Evolutionary conservation across 441 rosid species (phyloP).

Genomic region (Arabidopsis lyrata): DNA sequence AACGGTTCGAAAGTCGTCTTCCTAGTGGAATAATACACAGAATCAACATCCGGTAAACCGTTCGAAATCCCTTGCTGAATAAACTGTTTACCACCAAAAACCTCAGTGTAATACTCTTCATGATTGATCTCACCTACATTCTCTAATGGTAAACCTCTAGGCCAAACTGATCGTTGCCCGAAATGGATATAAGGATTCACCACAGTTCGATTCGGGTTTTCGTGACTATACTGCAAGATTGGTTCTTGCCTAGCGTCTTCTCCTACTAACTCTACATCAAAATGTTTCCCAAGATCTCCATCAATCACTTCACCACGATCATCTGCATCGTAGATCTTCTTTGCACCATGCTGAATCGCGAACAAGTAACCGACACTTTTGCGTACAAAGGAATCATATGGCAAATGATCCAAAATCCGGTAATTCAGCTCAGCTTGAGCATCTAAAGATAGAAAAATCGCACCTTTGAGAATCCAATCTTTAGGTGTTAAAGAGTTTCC

Average conservation of each 20-base stretch:
- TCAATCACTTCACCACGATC: constrained; percentile 89
- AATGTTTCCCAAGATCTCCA: constrained; percentile 85
- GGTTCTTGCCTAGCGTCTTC: constrained; percentile 86
- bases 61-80: constrained; percentile 94
- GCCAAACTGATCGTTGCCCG: constrained; percentile 97
- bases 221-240: constrained; percentile 86
- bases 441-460: constrained; percentile 81
- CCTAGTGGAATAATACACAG: constrained; percentile 85
- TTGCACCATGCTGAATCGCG: constrained; percentile 94
- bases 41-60: constrained; percentile 96
- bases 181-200: constrained; percentile 92
- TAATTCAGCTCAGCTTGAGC: constrained; percentile 75
- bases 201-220: constrained; percentile 74
- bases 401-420: constrained; percentile 69
- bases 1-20: constrained; percentile 77
- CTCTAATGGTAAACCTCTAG: constrained; percentile 93
- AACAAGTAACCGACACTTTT: constrained; percentile 89
- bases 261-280: constrained; percentile 85
- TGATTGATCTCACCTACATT: constrained; percentile 84
- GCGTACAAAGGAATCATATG: constrained; percentile 80
- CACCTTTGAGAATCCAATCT: constrained; percentile 89
- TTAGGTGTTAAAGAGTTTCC: constrained; percentile 83
- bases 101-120: constrained; percentile 85
- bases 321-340: constrained; percentile 88
- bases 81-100: constrained; percentile 88